Evolutionary conservation across 768 basidiomycete genomes (phyloP), one percentile per base, ranked within the genome.

Genomic region (Cyathus striatus): DNA sequence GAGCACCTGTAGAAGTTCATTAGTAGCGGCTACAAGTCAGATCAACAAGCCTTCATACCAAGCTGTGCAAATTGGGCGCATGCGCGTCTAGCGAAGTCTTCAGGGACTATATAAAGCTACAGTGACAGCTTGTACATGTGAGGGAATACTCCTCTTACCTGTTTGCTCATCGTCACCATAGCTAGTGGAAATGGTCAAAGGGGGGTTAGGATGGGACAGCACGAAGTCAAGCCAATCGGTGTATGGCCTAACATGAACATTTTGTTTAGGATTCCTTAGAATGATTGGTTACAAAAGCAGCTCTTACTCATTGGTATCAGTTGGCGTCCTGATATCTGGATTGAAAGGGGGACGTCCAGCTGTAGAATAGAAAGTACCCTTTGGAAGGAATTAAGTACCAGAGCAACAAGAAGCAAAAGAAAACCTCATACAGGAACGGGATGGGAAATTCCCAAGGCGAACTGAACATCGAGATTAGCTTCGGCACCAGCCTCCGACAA

Each of bases 161-260:
- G 81, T 79, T 53, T 83, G 81, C 44, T 87, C 85, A 42, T 78
- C 70, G 37, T 86, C 83, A 2, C 71, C 79, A 53, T 86, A 86
- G 49, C 78, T 81, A 0, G 79, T 85, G 1, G 81, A 80, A 22
- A 86, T 81, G 3, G 75, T 70, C 50, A 76, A 70, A 6, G 83
- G 81, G 2, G 73, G 58, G 16, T 64, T 57, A 1, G 59, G 42
- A 6, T 75, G 69, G 16, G 51, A 50, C 1, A 75, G 60, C 16
- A 86, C 50, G 42, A 71, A 79, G 30, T 81, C 67, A 5, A 87
- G 55, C 83, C 84, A 87, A 14, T 64, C 62, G 16, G 48, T 40
- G 38, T 64, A 66, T 5, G 66, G 62, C 41, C 61, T 62, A 22
- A 10, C 4, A 41, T n/a, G 36, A 23, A 18, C 24, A n/a, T 10